Percentiles rank a stretch among this genome's conserved stretches.
Conservation (phyloP, 352 stramenopile genomes). For the Phytophthora tentaculata region DNA sequence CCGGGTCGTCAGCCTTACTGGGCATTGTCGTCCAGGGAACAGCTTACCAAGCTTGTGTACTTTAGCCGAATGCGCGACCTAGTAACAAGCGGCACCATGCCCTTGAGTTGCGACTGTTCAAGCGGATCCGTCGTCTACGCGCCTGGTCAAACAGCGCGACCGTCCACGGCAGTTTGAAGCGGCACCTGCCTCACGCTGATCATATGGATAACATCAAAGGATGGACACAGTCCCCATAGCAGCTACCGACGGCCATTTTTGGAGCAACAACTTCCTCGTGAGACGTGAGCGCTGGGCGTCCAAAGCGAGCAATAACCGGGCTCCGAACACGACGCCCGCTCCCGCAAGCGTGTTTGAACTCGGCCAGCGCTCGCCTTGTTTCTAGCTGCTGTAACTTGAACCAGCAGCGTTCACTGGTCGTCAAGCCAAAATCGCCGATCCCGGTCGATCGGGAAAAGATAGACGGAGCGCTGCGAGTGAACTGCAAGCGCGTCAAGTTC, state of each 20-base stretch:
- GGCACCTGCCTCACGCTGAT: no score
- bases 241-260: background rate
- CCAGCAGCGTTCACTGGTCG: conserved; percentile 25
- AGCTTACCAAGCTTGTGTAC: conserved; percentile 28
- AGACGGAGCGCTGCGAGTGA: conserved; percentile 23
- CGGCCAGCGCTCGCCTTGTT: conserved; percentile 16
- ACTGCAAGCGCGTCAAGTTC: conserved; percentile 30
- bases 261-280: background rate
- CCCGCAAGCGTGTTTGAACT: conserved; percentile 20
- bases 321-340: conserved; percentile 9
- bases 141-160: conserved; percentile 13
- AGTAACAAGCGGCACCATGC: background rate
- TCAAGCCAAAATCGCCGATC: conserved; percentile 13
- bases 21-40: conserved; percentile 19
- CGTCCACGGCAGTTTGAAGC: conserved; percentile 5
- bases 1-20: conserved; percentile 29
- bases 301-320: background rate
- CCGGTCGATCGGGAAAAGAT: conserved; percentile 34
- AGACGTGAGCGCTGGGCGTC: conserved; percentile 7
- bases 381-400: conserved; percentile 44
- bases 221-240: background rate
- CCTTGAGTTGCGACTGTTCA: conserved; percentile 27
- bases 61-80: conserved; percentile 27
- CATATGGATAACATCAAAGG: no score
- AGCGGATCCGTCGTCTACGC: conserved; percentile 8